Evolutionary conservation across 371 early-diverging fungal species (phyloP).

Genomic region (Paraphysoderma sedebokerense): DNA sequence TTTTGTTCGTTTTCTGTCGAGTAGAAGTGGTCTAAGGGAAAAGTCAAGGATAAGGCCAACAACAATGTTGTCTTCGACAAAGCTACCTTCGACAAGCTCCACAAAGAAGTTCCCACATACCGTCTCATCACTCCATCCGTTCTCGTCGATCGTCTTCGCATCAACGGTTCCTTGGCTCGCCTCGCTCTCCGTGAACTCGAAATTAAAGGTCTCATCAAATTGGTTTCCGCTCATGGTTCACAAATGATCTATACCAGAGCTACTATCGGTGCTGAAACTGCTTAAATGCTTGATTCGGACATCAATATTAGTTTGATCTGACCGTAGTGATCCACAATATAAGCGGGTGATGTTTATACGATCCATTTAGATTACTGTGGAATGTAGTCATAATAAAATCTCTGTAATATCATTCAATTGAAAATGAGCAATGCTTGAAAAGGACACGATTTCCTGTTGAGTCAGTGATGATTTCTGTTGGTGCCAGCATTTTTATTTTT

Average conservation of each 20-base stretch:
- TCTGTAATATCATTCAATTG: no score
- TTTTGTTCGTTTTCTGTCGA: no score
- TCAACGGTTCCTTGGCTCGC: slow-evolving; percentile 95
- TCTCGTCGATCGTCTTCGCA: slow-evolving; percentile 91
- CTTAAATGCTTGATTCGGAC: not conserved
- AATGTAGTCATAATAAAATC: no score
- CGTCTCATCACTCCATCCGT: slow-evolving; percentile 95
- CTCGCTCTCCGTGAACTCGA: slow-evolving; percentile 83
- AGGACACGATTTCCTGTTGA: no score
- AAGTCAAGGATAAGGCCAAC: slow-evolving; percentile 94
- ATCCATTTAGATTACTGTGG: no score
- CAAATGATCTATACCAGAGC: slow-evolving; percentile 77
- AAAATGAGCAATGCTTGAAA: no score
- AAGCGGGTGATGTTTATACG: no score
- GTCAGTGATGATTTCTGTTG: no score
- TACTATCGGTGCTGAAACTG: slow-evolving; percentile 1
- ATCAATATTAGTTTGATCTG: no score
- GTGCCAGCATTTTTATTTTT: no score
- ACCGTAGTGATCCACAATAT: no score
- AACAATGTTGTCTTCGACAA: slow-evolving; percentile 86
- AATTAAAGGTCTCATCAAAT: slow-evolving; percentile 76
- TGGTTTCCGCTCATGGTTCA: slow-evolving; percentile 70
- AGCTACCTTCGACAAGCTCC: slow-evolving; percentile 76
- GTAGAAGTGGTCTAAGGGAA: slow-evolving; percentile 93
- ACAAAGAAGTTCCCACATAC: slow-evolving; percentile 97